Base-by-base conservation (phyloP, 768 basidiomycete genomes). In the Suillus fuscotomentosus region DNA sequence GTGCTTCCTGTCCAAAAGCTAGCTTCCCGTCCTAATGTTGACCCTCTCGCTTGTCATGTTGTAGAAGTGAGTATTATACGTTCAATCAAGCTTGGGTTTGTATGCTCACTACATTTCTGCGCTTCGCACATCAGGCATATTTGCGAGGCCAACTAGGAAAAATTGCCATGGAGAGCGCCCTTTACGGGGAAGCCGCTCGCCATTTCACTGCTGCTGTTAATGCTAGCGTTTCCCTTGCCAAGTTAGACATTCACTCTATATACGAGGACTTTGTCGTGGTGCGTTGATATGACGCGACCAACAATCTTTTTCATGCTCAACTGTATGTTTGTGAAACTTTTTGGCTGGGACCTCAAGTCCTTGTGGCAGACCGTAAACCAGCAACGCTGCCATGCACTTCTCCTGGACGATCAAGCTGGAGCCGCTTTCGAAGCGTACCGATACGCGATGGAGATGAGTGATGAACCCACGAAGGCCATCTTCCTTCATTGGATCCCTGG, bases 391-490 rank as follows among this genome's bases (percentile, higher is more conserved):
- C 50, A 50, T 24, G 24, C 50, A 8, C 50, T 50, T 15, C 50
- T 50, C 14, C 14, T 24, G 50, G 50, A 15, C 6, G 50, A 24
- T 50, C 24, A 50, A 27, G 24, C 8, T 9, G 50, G 50, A 27
- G 15, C 24, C 27, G 24, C 50, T 15, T 15, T 50, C 14, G 50
- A 50, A 50, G 50, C 50, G 3, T 42, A 57, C 41, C 56, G 34
- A 39, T 57, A 57, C 56, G n/a, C 22, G 56, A 50, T 50, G 50
- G 50, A 50, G 6, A 50, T 50, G 50, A 50, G 50, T 27, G 50
- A 50, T 50, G 50, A 50, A 50, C 14, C 50, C 3, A 50, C 50
- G 24, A 50, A 50, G 24, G 50, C 50, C 50, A 15, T 27, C 24
- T 50, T 50, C 14, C 50, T 50, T 27, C 24, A 24, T 50, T 50